Conservation (phyloP, 192 early-diverging fungal species). For the Mortierella claussenii region DNA sequence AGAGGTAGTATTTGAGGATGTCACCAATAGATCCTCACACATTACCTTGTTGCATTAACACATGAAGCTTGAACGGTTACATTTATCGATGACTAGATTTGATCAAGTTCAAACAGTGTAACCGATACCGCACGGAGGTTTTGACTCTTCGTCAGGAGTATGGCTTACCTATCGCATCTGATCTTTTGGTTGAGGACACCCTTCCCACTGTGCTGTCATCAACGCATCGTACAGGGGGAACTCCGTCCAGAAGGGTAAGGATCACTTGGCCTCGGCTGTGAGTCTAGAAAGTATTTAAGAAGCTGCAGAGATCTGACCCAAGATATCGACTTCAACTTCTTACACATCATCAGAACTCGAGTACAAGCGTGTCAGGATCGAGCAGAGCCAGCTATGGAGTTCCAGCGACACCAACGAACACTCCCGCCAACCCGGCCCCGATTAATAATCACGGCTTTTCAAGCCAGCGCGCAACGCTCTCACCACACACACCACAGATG, state of each 20-base stretch:
- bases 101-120: slow-evolving; percentile 46
- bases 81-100: slow-evolving; percentile 28
- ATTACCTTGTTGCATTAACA: no score
- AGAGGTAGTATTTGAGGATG: no score
- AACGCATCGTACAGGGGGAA: slow-evolving; percentile 43
- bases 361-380: slow-evolving; percentile 41
- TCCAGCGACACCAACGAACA: slow-evolving; percentile 49
- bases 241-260: slow-evolving; percentile 45
- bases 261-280: no score
- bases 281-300: no score
- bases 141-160: slow-evolving; percentile 42
- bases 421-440: slow-evolving; percentile 45
- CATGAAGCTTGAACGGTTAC: no score
- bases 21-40: no score
- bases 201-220: slow-evolving; percentile 41
- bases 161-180: slow-evolving; percentile 41
- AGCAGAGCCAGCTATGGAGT: slow-evolving; percentile 26
- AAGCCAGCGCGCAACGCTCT: slow-evolving; percentile 29
- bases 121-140: slow-evolving; percentile 43
- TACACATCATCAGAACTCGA: slow-evolving; percentile 28
- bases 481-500: slow-evolving; percentile 17
- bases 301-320: no score
- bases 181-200: slow-evolving; percentile 35
- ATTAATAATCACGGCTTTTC: slow-evolving; percentile 40
- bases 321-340: no score